phyloP scores from a whole-genome alignment of 140 eudicot genomes.

The Bidens hawaiensis region DNA sequence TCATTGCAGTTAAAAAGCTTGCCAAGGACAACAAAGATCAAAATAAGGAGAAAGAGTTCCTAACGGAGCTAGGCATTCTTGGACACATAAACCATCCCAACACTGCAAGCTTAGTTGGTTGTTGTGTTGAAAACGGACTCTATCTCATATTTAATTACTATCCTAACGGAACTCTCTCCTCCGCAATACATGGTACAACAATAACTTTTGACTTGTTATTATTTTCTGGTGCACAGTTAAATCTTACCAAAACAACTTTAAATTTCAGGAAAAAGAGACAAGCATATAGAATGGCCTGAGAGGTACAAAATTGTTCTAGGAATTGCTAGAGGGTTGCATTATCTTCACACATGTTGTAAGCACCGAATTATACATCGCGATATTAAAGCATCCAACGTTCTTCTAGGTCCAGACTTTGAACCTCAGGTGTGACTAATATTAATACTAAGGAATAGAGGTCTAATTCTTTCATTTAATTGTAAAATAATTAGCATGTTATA shows the following conservation, averaged over 20 bases:
- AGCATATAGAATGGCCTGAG: slow-evolving; percentile 59
- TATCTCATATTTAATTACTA: slow-evolving; percentile 73
- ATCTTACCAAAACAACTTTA: not conserved
- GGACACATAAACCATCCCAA: slow-evolving; percentile 89
- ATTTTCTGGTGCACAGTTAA: not conserved
- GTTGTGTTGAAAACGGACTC: slow-evolving; percentile 80
- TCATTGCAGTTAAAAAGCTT: slow-evolving; percentile 78
- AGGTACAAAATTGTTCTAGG: slow-evolving; percentile 80
- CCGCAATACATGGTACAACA: slow-evolving; percentile 65
- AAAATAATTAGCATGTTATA: not conserved
- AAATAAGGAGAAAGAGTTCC: slow-evolving; percentile 82
- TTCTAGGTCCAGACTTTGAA: slow-evolving; percentile 82
- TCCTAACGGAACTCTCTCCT: slow-evolving; percentile 77
- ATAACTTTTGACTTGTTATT: not conserved
- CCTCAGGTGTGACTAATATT: slow-evolving; percentile 55
- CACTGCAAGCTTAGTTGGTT: slow-evolving; percentile 75
- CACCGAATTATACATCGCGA: slow-evolving; percentile 92
- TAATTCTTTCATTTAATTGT: not conserved
- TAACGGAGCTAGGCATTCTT: slow-evolving; percentile 74
- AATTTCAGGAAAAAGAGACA: slow-evolving; percentile 37
- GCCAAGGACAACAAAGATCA: slow-evolving; percentile 61
- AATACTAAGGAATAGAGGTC: not conserved
- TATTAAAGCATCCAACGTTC: slow-evolving; percentile 94
- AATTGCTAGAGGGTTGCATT: slow-evolving; percentile 81
- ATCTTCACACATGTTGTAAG: slow-evolving; percentile 87